Conservation (phyloP, 345 rosid species). For the Gynandropsis gynandra region DNA sequence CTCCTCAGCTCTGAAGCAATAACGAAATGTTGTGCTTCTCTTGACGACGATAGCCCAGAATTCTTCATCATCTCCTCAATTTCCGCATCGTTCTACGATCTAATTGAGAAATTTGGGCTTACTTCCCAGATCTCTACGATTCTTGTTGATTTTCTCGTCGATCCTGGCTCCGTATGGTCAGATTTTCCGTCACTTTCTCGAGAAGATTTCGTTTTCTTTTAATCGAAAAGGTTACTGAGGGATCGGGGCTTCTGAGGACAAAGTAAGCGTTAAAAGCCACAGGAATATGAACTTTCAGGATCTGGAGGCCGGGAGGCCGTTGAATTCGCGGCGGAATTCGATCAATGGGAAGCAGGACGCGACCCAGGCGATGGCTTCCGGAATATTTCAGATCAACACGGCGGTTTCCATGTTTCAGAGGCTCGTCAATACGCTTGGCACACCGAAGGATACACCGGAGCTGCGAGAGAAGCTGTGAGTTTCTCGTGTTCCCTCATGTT, state of each 20-base stretch:
- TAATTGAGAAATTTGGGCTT: neutral
- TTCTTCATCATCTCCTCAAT: neutral
- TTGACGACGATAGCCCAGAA: too few relatives aligned
- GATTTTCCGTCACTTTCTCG: conserved; percentile 1
- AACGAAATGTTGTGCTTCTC: too few relatives aligned
- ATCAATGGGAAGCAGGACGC: conserved; percentile 45
- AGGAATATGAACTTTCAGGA: conserved; percentile 81
- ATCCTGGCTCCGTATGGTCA: neutral
- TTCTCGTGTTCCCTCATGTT: neutral
- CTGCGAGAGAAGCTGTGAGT: conserved; percentile 92
- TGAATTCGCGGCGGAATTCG: conserved; percentile 36
- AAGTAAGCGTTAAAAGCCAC: neutral
- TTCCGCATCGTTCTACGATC: conserved; percentile 1
- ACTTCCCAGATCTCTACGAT: neutral
- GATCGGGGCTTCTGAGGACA: neutral
- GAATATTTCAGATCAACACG: conserved; percentile 88
- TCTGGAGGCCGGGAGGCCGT: conserved; percentile 61
- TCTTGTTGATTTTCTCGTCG: neutral
- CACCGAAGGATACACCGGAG: conserved; percentile 85
- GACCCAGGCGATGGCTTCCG: conserved; percentile 81
- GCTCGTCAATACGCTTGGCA: conserved; percentile 82
- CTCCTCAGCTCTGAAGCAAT: neutral
- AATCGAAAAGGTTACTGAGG: conserved; percentile 4
- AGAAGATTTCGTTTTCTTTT: conserved; percentile 14
- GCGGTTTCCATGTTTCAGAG: conserved; percentile 79